Base-by-base conservation (phyloP, 441 rosid species). In the Rhodomyrtus psidioides region DNA sequence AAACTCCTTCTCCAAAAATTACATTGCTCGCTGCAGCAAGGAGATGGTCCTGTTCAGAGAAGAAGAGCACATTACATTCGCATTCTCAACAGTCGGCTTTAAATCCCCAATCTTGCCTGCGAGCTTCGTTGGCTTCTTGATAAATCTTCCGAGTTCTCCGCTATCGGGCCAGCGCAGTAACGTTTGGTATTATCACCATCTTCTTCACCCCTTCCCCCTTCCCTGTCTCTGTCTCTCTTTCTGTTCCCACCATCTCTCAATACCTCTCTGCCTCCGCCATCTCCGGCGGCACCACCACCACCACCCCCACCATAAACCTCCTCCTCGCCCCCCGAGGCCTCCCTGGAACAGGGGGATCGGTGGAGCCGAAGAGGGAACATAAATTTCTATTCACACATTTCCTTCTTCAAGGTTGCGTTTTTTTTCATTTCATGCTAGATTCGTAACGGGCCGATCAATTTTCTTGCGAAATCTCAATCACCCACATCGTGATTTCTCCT, bases 1-100 rank as follows among this genome's bases (percentile, higher is more conserved):
- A 56, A 92, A 88, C 70, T 91, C 92, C 21, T 84, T 89, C 19
- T 91, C 94, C 49, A 89, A 84, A 28, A 90, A 86, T 24, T 89
- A 86, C 92, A 92, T 83, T 24, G 91, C 90, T 26, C 88, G 81
- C 65, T 93, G 92, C n/a, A 89, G 82, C 42, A 89, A 58, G 3
- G 85, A 58, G 59, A 89, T 88, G 3, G 92, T 90, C 54, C 86
- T 79, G 79, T 93, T 93, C 27, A 93, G 62, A 85, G 89, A 88
- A n/a, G 88, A 65, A 34, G 44, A 65, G 34, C 76, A 30, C 76
- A 5, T 24, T 19, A 19, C 76, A 39, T 30, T 83, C 15, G 88
- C 89, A 26, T 79, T 5, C 3, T 87, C 44, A 10, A 92, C 87
- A 65, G 89, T 86, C 5, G 89, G 82, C 5, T 82, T 58, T 34